These are phyloP conservation scores for Metschnikowia aberdeeniae DNA, from an alignment of 805 yeast species.

Conservation along the genomic window DNA sequence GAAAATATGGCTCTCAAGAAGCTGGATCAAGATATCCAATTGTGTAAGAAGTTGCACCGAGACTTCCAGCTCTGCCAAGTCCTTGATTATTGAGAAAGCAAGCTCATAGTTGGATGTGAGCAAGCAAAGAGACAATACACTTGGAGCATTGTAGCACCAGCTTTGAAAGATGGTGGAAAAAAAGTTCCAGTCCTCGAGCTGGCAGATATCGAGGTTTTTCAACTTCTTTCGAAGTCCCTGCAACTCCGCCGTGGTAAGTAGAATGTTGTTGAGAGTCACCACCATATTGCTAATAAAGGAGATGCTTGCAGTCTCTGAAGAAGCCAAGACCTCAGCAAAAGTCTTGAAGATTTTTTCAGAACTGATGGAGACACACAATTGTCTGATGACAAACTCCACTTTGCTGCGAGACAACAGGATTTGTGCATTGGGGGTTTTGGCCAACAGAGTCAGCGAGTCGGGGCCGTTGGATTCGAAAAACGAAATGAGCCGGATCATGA, in stretches of 20 bases:
- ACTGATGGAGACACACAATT: conserved; percentile 73
- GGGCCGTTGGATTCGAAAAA: conserved; percentile 61
- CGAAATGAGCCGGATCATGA: conserved; percentile 65
- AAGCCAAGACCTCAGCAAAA: conserved; percentile 67
- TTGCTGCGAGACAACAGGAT: conserved; percentile 50
- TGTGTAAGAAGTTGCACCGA: conserved; percentile 78
- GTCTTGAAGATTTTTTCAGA: conserved; percentile 82
- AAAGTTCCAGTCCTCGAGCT: conserved; percentile 58
- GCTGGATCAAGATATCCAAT: conserved; percentile 82
- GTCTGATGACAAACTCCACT: conserved; percentile 74
- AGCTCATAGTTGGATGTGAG: conserved; percentile 85
- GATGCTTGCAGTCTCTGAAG: conserved; percentile 48
- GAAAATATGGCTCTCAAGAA: conserved; percentile 89
- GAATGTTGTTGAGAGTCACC: conserved; percentile 80
- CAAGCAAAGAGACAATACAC: conserved; percentile 79
- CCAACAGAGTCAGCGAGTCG: conserved; percentile 9
- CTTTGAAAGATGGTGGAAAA: conserved; percentile 77
- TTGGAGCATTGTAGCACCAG: conserved; percentile 91
- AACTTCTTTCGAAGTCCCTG: conserved; percentile 64
- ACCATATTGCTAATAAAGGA: conserved; percentile 77
- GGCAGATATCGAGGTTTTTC: conserved; percentile 46
- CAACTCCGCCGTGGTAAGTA: conserved; percentile 83
- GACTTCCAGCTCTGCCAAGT: conserved; percentile 78
- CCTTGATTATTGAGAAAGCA: conserved; percentile 76
- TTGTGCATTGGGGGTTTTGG: conserved; percentile 4